Base-by-base conservation (phyloP, 208 protist genomes). In the Crithidia mellificae region DNA sequence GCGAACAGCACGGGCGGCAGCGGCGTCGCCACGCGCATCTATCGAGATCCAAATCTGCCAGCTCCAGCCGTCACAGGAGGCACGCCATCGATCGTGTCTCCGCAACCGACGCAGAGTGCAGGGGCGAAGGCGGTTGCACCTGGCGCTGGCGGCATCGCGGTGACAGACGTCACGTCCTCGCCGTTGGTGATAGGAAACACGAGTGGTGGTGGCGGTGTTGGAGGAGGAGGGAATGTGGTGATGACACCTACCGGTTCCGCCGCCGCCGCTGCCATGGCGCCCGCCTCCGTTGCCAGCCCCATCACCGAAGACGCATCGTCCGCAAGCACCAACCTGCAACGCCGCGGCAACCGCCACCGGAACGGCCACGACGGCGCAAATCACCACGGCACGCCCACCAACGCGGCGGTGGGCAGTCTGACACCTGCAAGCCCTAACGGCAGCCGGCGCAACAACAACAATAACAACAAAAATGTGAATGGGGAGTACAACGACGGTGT, bases 41-140 rank as follows among this genome's bases (percentile, higher is more conserved):
- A 78, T 54, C 72, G 66, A 6, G 72, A 78, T 36, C 72, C 72
- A 27, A 70, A 44, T 29, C n/a, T n/a, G n/a, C n/a, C n/a, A n/a
- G n/a, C n/a, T n/a, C n/a, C n/a, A n/a, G n/a, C n/a, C n/a, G n/a
- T n/a, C n/a, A n/a, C n/a, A n/a, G n/a, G n/a, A n/a, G n/a, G n/a
- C n/a, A n/a, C n/a, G n/a, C n/a, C n/a, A n/a, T n/a, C n/a, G n/a
- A n/a, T n/a, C n/a, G n/a, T n/a, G n/a, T n/a, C n/a, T n/a, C n/a
- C n/a, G n/a, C n/a, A n/a, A n/a, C n/a, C n/a, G n/a, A n/a, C n/a
- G n/a, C n/a, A n/a, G n/a, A n/a, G n/a, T n/a, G n/a, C n/a, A n/a
- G n/a, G n/a, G n/a, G n/a, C n/a, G n/a, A n/a, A n/a, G n/a, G n/a
- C n/a, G n/a, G n/a, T n/a, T n/a, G n/a, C n/a, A n/a, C n/a, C n/a